Evolutionary conservation across 345 rosid species (phyloP).

Genomic region (Eucalyptus viminalis): DNA sequence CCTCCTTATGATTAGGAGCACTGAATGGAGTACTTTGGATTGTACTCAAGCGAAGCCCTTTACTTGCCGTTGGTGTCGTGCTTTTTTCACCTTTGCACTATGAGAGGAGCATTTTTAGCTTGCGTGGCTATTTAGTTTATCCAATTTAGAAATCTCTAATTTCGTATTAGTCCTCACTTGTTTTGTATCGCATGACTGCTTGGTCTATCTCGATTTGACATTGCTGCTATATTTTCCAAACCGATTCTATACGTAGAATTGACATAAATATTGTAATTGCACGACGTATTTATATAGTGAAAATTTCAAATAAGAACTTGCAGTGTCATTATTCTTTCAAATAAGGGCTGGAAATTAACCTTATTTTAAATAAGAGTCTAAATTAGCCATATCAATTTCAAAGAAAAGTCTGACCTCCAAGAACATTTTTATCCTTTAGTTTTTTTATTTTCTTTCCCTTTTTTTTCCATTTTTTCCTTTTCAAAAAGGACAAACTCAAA

Average conservation of each 20-base stretch:
- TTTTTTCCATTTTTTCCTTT: no score
- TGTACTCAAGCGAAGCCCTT: not conserved
- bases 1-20: not conserved
- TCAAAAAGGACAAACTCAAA: no score
- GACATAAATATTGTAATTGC: not conserved
- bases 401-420: no score
- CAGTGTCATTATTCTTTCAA: no score
- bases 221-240: not conserved
- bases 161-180: not conserved
- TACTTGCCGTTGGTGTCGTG: not conserved
- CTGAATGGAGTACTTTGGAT: not conserved
- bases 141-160: not conserved
- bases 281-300: not conserved
- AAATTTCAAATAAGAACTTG: no score
- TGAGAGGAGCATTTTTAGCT: not conserved
- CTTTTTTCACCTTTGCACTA: not conserved
- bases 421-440: no score
- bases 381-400: no score
- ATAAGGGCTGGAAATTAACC: no score
- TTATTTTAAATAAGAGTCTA: no score
- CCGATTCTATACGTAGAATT: not conserved
- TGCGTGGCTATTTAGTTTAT: not conserved
- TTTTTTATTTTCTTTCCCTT: no score
- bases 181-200: not conserved
- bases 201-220: not conserved